Percentiles rank a stretch among this genome's conserved stretches.
Conservation (phyloP, 1,139 yeast genomes). For the Suhomyces ambrosiae region DNA sequence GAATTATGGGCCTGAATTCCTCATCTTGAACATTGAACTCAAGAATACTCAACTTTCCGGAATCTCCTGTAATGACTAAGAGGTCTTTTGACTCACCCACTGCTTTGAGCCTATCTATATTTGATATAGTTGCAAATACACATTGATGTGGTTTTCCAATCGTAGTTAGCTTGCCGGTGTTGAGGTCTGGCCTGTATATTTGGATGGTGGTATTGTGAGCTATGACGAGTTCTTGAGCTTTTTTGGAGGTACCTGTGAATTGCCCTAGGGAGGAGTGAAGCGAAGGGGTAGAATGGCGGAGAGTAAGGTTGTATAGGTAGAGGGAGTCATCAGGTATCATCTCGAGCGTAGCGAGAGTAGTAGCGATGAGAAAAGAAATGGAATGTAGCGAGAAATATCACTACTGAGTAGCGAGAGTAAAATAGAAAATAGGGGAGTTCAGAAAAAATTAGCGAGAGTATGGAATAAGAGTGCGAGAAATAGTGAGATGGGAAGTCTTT, state of each 20-base stretch:
- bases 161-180: conserved; percentile 55
- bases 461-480: too few species aligned
- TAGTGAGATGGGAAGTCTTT: too few species aligned
- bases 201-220: conserved; percentile 58
- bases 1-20: conserved; percentile 51
- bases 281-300: conserved; percentile 58
- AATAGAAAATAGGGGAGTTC: too few species aligned
- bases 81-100: conserved; percentile 58
- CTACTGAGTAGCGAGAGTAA: too few species aligned
- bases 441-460: too few species aligned
- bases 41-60: conserved; percentile 70
- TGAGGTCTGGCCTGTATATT: conserved; percentile 53
- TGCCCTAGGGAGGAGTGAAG: conserved; percentile 63
- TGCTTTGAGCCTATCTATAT: conserved; percentile 51
- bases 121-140: conserved; percentile 60
- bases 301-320: conserved; percentile 67
- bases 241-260: conserved; percentile 53
- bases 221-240: conserved; percentile 65
- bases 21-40: conserved; percentile 44
- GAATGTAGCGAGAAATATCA: too few species aligned
- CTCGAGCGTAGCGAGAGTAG: not conserved
- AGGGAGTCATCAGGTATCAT: conserved; percentile 37
- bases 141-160: conserved; percentile 18
- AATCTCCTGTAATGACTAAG: conserved; percentile 74
- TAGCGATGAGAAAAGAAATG: conserved; percentile 3